Evolutionary conservation across 2,329 filamentous ascomycete species (phyloP), one percentile per base, ranked within the genome.

Genomic region (Elsinoe arachidis): DNA sequence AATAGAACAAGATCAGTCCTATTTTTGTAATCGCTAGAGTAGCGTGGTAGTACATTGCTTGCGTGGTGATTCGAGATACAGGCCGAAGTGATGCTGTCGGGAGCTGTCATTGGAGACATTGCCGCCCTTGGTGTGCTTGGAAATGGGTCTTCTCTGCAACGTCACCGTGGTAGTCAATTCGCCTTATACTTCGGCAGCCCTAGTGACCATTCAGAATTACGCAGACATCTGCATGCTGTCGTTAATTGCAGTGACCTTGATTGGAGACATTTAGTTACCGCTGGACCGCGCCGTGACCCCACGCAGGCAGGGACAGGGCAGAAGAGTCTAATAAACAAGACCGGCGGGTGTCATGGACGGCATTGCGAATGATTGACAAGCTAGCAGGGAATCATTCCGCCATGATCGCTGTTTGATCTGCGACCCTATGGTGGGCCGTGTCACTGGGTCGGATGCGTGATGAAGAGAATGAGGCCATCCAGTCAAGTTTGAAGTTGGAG

Each of bases 41-140:
- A 6, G 34, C 49, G 17, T 37, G 19, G 35, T 53, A 53, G 10
- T 35, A 38, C 9, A 6, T 26, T 35, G 19, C 33, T 33, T 39
- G 49, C 19, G 34, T 53, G 33, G 9, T 19, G 15, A 10, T 17
- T 37, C 12, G 30, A 35, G 33, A 26, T 14, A 37, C 17, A 33
- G 34, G 17, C 33, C 15, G 34, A 35, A 15, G 15, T 26, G 49
- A 11, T 53, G 49, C 34, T 38, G 35, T 38, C 15, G n/a, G 7
- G 26, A 10, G 21, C 12, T 21, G 19, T 26, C 33, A 53, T 53
- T 53, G 49, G 49, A 34, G 49, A 37, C 15, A 14, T 38, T 53
- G 34, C 33, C 49, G 49, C 49, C 49, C 49, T 53, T 53, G 49
- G 49, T 53, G 38, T 38, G 49, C 49, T 53, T 53, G 49, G 49